Evolutionary conservation across 2,329 filamentous ascomycete genomes (phyloP).

Genomic region (Hirsutella thompsonii): DNA sequence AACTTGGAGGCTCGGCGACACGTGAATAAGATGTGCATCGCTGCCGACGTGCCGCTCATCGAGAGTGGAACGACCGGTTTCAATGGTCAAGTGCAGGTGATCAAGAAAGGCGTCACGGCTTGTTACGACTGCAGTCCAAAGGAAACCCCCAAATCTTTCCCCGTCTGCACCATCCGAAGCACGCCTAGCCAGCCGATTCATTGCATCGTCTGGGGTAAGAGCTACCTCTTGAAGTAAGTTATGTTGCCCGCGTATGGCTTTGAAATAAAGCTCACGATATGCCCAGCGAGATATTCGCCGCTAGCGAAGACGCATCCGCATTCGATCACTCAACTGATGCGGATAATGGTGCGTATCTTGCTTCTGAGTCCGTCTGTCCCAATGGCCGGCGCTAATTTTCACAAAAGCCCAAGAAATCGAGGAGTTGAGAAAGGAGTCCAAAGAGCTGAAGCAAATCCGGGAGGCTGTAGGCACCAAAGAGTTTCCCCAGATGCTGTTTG

Average conservation of each 20-base stretch:
- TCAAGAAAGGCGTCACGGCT: constrained; percentile 81
- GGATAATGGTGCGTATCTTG: constrained; percentile 51
- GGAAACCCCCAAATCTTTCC: constrained; percentile 81
- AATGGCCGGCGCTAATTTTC: not conserved
- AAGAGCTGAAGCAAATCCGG: constrained; percentile 72
- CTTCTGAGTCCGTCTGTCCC: no score
- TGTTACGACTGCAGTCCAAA: constrained; percentile 95
- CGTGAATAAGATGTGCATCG: constrained; percentile 95
- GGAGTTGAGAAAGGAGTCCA: constrained; percentile 72
- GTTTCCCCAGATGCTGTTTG: constrained; percentile 71
- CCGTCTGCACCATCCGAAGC: constrained; percentile 93
- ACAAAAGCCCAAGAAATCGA: constrained; percentile 60
- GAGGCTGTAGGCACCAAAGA: constrained; percentile 64
- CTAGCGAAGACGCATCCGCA: constrained; percentile 72
- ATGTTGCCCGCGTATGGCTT: constrained; percentile 1
- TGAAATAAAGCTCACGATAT: not conserved
- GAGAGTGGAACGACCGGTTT: constrained; percentile 97
- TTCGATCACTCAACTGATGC: constrained; percentile 70
- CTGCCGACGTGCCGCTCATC: constrained; percentile 78
- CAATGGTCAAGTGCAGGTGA: constrained; percentile 94
- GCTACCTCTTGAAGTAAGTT: constrained; percentile 69
- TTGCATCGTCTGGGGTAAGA: constrained; percentile 98
- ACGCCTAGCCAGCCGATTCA: constrained; percentile 95
- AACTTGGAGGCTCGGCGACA: constrained; percentile 88
- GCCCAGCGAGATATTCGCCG: constrained; percentile 66